These are phyloP conservation scores for Leptographium procerum DNA, from an alignment of 2,329 filamentous ascomycete species.

Conservation along the genomic window DNA sequence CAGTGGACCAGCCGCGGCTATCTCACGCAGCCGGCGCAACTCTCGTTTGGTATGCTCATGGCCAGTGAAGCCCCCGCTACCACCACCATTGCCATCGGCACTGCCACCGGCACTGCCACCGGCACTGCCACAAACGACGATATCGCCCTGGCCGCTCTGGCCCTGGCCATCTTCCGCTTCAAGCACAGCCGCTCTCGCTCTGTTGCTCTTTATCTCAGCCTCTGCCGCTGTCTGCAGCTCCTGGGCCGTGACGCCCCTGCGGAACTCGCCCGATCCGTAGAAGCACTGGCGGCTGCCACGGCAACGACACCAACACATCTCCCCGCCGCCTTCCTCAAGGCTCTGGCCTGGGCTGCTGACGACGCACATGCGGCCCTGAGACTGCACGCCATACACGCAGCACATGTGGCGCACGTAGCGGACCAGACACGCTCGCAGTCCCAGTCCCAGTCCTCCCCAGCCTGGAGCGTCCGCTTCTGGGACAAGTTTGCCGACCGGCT, in stretches of 20 bases:
- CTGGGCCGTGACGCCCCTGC: not conserved
- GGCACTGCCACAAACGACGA: conserved; percentile 10
- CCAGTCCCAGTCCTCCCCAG: not conserved
- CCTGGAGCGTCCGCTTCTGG: conserved; percentile 15
- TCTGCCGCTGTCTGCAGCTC: conserved; percentile 4
- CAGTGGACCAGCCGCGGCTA: conserved; percentile 22
- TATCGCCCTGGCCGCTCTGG: conserved; percentile 16
- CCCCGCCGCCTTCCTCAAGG: conserved; percentile 14
- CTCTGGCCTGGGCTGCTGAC: conserved; percentile 13
- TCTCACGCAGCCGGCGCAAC: conserved; percentile 5
- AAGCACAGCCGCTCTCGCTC: conserved; percentile 1
- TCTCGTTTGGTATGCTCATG: not conserved
- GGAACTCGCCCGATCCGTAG: conserved; percentile 6
- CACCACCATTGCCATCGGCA: not conserved
- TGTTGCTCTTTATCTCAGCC: conserved; percentile 7
- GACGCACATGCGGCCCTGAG: conserved; percentile 12
- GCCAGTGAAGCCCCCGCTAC: not conserved
- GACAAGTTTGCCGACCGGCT: conserved; percentile 12
- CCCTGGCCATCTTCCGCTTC: conserved; percentile 13
- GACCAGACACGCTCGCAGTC: too few species aligned
- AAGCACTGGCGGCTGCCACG: not conserved
- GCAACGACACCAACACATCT: not conserved
- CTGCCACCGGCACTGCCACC: not conserved
- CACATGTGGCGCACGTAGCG: too few species aligned
- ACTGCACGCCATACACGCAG: conserved; percentile 12